Base-by-base conservation (phyloP, 106 monocot species). In the Acorus gramineus region DNA sequence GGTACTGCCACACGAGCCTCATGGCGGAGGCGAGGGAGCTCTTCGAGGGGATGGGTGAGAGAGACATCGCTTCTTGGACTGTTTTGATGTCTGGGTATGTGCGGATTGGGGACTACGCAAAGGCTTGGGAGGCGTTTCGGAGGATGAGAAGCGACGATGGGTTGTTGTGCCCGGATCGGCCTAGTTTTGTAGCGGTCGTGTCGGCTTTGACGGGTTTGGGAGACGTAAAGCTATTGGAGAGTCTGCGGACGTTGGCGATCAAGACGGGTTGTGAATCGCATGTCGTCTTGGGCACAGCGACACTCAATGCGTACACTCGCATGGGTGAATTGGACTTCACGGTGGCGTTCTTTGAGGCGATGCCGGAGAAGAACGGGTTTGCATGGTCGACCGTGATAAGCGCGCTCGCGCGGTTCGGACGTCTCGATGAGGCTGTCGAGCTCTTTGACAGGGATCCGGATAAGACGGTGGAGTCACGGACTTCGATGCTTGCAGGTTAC, bases 71-170 rank as follows among this genome's bases (percentile, higher is more conserved):
- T 7, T 78, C 83, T 10, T 87, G 87, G 80, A 82, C 89, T 0
- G 77, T 89, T 12, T 77, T 89, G 82, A 80, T 89, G 5, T 80
- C 89, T 42, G 89, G 89, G 45, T 82, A 82, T 70, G 82, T 73
- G 47, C 79, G 61, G 71, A 59, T 82, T 6, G 52, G 65, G 46
- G 10, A 80, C 3, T 79, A 76, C 53, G 8, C n/a, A 0, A 73
- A 75, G 49, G 85, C 74, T 1, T 89, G 79, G 85, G 42, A 52
- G 3, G 10, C 72, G 7, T 82, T 82, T 48, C 10, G 7, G 11
- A 45, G 11, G 47, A 82, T 89, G 82, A 62, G 52, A 6, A 8
- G 63, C 9, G 48, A 54, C 28, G 5, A 45, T 7, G 2, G 62
- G 42, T 4, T 76, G 47, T 2, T 75, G 56, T 55, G 49, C 8